Conservation (phyloP, 164 flowering plant species). For the Vitis riparia region DNA sequence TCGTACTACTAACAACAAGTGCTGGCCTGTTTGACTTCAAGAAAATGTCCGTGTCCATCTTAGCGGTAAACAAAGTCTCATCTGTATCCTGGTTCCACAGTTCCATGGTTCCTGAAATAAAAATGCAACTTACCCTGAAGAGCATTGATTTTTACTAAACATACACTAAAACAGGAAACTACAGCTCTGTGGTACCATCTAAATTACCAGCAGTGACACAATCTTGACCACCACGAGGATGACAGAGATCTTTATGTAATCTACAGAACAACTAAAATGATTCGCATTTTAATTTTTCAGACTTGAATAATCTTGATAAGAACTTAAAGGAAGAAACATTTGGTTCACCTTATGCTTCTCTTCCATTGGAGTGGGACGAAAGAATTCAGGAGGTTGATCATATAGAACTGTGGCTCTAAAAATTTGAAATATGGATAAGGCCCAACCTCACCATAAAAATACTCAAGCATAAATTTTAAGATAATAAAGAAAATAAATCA, state of each 20-base stretch:
- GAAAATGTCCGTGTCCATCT: conserved; percentile 34
- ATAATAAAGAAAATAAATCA: not conserved
- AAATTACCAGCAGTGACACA: conserved; percentile 68
- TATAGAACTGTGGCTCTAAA: conserved; percentile 82
- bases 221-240: conserved; percentile 50
- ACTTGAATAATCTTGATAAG: not conserved
- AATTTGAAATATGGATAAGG: conserved; percentile 12
- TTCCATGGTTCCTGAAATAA: conserved; percentile 27
- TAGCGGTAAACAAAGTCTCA: conserved; percentile 56
- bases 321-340: conserved; percentile 6
- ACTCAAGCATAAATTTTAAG: not conserved
- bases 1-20: conserved; percentile 90
- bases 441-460: not conserved
- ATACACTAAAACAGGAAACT: conserved; percentile 1
- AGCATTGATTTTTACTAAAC: not conserved
- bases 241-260: conserved; percentile 42
- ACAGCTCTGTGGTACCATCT: not conserved
- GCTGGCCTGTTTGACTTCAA: conserved; percentile 80
- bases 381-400: conserved; percentile 98
- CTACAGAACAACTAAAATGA: conserved; percentile 71
- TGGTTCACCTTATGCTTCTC: conserved; percentile 75
- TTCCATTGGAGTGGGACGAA: conserved; percentile 69
- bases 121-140: conserved; percentile 1
- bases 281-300: not conserved
- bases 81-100: conserved; percentile 12